Percentiles rank a stretch among this genome's conserved stretches.
phyloP scores from a whole-genome alignment of 768 basidiomycete species.

The Boletus sensibilis region DNA sequence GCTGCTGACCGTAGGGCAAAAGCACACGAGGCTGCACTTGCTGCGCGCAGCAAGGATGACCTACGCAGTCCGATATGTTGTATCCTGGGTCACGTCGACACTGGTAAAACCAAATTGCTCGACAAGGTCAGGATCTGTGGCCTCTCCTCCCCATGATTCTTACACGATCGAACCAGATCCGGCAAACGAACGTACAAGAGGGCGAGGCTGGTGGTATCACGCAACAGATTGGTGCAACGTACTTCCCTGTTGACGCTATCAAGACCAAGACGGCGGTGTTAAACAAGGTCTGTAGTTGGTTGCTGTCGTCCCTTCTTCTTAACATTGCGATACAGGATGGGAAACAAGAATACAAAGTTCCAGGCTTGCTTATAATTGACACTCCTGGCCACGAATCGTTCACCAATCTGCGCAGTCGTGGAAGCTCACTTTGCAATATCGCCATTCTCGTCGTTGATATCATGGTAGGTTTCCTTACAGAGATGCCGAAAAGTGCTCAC shows the following conservation, averaged over 20 bases:
- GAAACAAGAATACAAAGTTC: conserved; percentile 90
- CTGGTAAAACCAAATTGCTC: conserved; percentile 95
- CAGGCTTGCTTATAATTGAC: conserved; percentile 93
- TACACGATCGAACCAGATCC: conserved; percentile 59
- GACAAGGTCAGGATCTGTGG: conserved; percentile 69
- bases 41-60: conserved; percentile 84
- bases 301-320: conserved; percentile 2
- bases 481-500: conserved; percentile 1
- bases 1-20: conserved; percentile 80
- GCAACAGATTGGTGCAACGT: conserved; percentile 99
- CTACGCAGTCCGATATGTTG: conserved; percentile 97
- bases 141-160: not conserved
- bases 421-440: conserved; percentile 97
- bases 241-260: conserved; percentile 96
- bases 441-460: conserved; percentile 99
- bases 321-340: conserved; percentile 52
- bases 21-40: conserved; percentile 80
- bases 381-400: conserved; percentile 99
- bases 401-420: conserved; percentile 92
- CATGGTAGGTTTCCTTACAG: conserved; percentile 55
- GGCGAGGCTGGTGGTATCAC: conserved; percentile 99
- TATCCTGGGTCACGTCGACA: conserved; percentile 99
- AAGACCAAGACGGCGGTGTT: conserved; percentile 90
- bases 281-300: conserved; percentile 60
- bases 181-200: conserved; percentile 99